A percentile compares a stretch with the other conserved stretches of the same genome.
Conservation (phyloP, 331 rosid species). For the Quercus phellos region DNA sequence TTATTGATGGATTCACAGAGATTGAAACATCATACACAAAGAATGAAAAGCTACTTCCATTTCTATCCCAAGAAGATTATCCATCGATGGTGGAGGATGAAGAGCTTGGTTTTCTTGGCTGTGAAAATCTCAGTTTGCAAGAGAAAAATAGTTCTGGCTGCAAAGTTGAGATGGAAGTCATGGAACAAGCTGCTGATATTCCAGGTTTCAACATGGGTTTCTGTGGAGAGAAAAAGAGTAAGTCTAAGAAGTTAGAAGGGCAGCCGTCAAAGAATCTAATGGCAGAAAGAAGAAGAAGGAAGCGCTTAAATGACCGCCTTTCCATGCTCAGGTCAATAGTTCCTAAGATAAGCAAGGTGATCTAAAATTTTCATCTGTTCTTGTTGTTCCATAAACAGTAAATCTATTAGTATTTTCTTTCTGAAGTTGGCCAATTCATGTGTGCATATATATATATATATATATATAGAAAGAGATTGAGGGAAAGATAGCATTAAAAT, state of each 20-base stretch:
- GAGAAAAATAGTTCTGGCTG: constrained; percentile 29
- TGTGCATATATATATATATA: neutral
- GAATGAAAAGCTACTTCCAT: constrained; percentile 29
- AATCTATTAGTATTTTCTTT: neutral
- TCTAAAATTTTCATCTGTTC: neutral
- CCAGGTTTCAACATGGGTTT: constrained; percentile 56
- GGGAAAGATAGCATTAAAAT: neutral
- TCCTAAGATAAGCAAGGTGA: constrained; percentile 97
- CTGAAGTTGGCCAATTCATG: neutral
- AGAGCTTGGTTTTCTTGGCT: constrained; percentile 48
- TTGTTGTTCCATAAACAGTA: neutral
- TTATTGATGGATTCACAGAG: constrained; percentile 53
- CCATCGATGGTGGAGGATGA: constrained; percentile 61
- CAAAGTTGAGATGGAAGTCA: constrained; percentile 69
- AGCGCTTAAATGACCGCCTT: constrained; percentile 84
- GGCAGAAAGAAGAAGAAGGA: constrained; percentile 94
- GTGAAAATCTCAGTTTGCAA: constrained; percentile 45
- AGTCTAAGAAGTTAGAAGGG: constrained; percentile 68
- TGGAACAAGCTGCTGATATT: constrained; percentile 40
- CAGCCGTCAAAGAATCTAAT: constrained; percentile 97
- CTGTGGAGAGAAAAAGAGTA: constrained; percentile 46
- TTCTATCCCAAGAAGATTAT: constrained; percentile 48
- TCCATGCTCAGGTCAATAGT: constrained; percentile 97
- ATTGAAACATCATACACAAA: constrained; percentile 40
- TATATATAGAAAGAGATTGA: too few species aligned